phyloP scores from a whole-genome alignment of 345 rosid species.

The Xanthoceras sorbifolium region DNA sequence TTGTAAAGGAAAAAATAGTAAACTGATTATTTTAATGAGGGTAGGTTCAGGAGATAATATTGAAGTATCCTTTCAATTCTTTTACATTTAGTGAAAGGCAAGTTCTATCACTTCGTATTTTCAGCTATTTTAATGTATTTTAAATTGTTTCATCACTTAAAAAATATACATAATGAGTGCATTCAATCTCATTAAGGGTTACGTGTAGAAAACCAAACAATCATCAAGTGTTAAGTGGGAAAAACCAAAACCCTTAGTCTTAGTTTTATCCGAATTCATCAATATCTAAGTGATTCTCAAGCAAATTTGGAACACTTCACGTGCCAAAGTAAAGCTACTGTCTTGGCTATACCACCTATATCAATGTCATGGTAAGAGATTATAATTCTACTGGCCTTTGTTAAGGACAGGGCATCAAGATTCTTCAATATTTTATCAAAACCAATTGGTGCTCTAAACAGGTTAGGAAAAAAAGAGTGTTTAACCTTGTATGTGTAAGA shows the following conservation, averaged over 20 bases:
- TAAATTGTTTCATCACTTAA: too few relatives aligned
- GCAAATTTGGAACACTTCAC: neutral
- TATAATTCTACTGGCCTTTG: neutral
- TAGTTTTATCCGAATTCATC: neutral
- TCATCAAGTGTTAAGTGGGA: too few relatives aligned
- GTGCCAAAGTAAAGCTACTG: neutral
- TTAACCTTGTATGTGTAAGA: neutral
- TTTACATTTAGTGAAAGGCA: too few relatives aligned
- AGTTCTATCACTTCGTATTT: too few relatives aligned
- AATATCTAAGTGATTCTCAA: neutral
- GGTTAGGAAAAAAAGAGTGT: neutral
- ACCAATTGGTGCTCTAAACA: neutral
- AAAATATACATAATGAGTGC: too few relatives aligned
- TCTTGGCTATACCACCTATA: neutral
- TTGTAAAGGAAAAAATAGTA: too few relatives aligned
- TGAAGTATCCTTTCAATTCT: too few relatives aligned
- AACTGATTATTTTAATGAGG: too few relatives aligned
- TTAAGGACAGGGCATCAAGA: neutral
- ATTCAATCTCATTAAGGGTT: too few relatives aligned
- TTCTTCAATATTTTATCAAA: constrained; percentile 1
- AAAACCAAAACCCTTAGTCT: neutral
- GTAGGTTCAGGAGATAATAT: too few relatives aligned
- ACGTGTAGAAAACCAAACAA: too few relatives aligned
- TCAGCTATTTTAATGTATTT: too few relatives aligned
- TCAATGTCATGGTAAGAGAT: neutral